Evolutionary conservation across 2,329 filamentous ascomycete species (phyloP), one percentile per base, ranked within the genome.

Genomic region (Cyanodermella asteris): DNA sequence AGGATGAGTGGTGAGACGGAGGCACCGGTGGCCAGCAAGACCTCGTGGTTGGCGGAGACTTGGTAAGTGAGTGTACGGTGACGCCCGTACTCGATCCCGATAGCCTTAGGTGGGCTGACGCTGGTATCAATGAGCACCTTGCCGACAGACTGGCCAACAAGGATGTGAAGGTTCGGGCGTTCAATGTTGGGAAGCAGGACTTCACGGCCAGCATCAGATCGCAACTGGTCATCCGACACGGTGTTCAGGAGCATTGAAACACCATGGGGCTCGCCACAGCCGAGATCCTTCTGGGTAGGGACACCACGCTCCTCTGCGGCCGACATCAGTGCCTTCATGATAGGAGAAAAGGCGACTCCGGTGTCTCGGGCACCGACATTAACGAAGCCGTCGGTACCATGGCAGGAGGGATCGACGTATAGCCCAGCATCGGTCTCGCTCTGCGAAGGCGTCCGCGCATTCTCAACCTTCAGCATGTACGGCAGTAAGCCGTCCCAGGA

Each of bases 1-100:
- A 75, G 58, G 3, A 75, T 45, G 41, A 73, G 68, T 5, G 67
- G 66, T 2, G 60, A 60, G 45, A 72, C 67, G 43, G 63, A 73
- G 1, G 62, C 56, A n/a, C 68, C 68, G 4, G 41, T 54, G 6
- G 52, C 42, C 17, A 58, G 29, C 31, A 59, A 55, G 18, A 59
- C 46, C 34, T 59, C 55, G 14, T 42, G 42, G 13, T 41, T 47
- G 2, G 55, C 55, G 7, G 36, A 40, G 19, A 48, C 53, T 20
- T 7, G n/a, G 18, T 13, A 18, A 17, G 18, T 13, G 9, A 23
- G 7, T n/a, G 6, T 42, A 41, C 3, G 30, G 36, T 23, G 23
- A 13, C 5, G 10, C 43, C 31, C 17, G 13, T 20, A 24, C 8
- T 9, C 15, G 9, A 24, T 22, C 3, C 26, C 12, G 16, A 10